Evolutionary conservation across 768 basidiomycete genomes (phyloP).

Genomic region (Amanita brunnescens): DNA sequence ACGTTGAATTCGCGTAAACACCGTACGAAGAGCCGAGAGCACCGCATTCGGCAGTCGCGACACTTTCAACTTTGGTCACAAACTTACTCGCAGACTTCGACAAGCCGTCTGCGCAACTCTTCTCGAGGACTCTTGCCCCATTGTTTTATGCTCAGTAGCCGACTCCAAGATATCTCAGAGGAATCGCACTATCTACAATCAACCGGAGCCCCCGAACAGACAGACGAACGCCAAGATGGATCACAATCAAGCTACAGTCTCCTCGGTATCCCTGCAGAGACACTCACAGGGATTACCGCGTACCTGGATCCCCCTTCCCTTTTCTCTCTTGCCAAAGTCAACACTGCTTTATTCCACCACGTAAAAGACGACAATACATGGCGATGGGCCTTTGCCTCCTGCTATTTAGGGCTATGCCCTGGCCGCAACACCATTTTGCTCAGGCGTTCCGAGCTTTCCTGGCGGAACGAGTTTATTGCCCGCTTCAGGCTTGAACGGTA

Average conservation of each 20-base stretch:
- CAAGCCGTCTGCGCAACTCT: conserved; percentile 15
- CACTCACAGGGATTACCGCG: conserved; percentile 68
- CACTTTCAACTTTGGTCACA: background rate
- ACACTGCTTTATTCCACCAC: conserved; percentile 48
- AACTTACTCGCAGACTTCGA: conserved; percentile 16
- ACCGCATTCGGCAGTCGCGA: background rate
- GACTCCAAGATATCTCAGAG: conserved; percentile 31
- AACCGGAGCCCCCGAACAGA: conserved; percentile 18
- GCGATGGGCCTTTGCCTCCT: conserved; percentile 63
- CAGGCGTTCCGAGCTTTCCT: conserved; percentile 46
- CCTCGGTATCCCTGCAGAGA: conserved; percentile 56
- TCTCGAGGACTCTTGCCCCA: conserved; percentile 9
- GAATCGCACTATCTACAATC: conserved; percentile 23
- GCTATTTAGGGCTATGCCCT: conserved; percentile 58
- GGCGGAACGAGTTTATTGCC: conserved; percentile 63
- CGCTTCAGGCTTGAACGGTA: conserved; percentile 51
- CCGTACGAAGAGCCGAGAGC: too few species aligned
- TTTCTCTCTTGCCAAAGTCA: conserved; percentile 45
- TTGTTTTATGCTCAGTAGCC: conserved; percentile 66
- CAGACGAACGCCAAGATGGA: conserved; percentile 48
- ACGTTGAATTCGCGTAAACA: too few species aligned
- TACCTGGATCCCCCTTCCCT: conserved; percentile 61
- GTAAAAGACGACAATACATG: conserved; percentile 74
- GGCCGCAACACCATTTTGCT: conserved; percentile 53
- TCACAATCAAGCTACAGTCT: conserved; percentile 25